Base-by-base conservation (phyloP, 768 basidiomycete genomes). In the Boletus vermiculosoides region DNA sequence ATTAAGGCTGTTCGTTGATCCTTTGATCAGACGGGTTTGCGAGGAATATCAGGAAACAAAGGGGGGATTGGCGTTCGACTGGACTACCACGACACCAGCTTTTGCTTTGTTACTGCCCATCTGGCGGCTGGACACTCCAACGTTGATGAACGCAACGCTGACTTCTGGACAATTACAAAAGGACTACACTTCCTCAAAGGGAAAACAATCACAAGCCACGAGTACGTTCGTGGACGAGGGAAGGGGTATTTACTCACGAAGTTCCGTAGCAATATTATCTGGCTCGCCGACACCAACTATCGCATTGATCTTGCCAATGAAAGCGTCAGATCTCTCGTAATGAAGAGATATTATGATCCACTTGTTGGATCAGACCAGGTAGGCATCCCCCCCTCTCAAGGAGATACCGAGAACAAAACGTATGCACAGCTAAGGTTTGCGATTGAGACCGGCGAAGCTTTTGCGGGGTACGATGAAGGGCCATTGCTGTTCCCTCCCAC, bases 11-110 rank as follows among this genome's bases (percentile, higher is more conserved):
- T 33, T 28, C 28, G 12, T 39, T 66, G 34, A 64, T 30, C n/a
- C 25, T 52, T 45, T 13, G 20, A 39, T 45, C 57, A 92, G 90
- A 92, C 91, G n/a, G 90, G 90, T 40, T 77, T 92, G 41, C 82
- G 88, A 34, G 97, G 97, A 13, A 94, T 98, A 84, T 94, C 94
- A 0, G 97, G 94, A 30, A 96, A 96, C 76, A 96, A 99, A 76
- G 97, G 97, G 20, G 97, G 94, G 2, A 91, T 96, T 13, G 94
- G 88, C 7, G 92, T 99, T 60, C 87, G 97, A 13, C 77, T 99
- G 50, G 91, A 98, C 30, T 92, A 92, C 65, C 81, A 90, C 62
- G 94, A 95, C 67, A 91, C 95, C 10, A 89, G 83, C 54, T 88
- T 98, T 65, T 99, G 97, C 74, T 95, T 98, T 74, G 71, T 99